A percentile compares a stretch with the other conserved stretches of the same genome.
These are phyloP conservation scores for Gamarada debralockiae DNA, from an alignment of 495 filamentous ascomycete genomes.

Conservation along the genomic window DNA sequence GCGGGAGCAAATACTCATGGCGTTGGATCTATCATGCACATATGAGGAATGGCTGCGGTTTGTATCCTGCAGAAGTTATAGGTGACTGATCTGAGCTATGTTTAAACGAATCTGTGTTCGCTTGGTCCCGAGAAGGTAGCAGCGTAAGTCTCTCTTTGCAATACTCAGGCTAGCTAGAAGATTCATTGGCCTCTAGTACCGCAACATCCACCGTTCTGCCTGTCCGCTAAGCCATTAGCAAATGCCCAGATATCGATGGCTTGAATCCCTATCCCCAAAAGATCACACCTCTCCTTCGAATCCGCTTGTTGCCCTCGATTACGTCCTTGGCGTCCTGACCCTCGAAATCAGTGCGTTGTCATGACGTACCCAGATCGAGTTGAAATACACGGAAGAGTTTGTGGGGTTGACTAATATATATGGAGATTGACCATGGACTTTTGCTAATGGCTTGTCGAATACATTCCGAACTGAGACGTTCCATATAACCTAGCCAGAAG, in stretches of 20 bases:
- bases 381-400: constrained; percentile 5
- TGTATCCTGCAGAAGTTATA: no score
- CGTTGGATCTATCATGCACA: no score
- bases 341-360: not conserved
- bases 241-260: not conserved
- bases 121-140: no score
- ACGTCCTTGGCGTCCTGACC: not conserved
- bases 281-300: not conserved
- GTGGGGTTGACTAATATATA: not conserved
- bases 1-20: no score
- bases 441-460: not conserved
- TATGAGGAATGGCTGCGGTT: no score
- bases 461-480: constrained; percentile 6
- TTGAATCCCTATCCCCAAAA: not conserved
- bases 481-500: not conserved
- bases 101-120: no score
- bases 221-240: no score
- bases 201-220: no score
- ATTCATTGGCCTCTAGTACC: no score
- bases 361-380: not conserved
- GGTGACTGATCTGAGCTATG: no score
- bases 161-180: no score
- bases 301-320: constrained; percentile 3
- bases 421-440: not conserved
- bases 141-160: no score